Conservation (phyloP, 345 rosid species). For the thale cress (Arabidopsis thaliana) region TAIR10.1 NC_003070.9:603501-604000, state of each 20-base stretch:
- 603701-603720: background rate
- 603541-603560: background rate
- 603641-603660: constrained; percentile 42
- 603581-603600: constrained; percentile 27
- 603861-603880: constrained; percentile 26
- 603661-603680: constrained; percentile 47
- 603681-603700: constrained; percentile 24
- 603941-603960: constrained; percentile 34
- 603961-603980: constrained; percentile 26
- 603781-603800: constrained; percentile 35
- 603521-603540: background rate
- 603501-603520: constrained; percentile 1
- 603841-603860: constrained; percentile 23
- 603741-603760: constrained; percentile 32
- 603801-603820: constrained; percentile 40
- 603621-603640: constrained; percentile 46
- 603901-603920: constrained; percentile 35
- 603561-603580: constrained; percentile 12
- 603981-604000: background rate
- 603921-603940: constrained; percentile 33
- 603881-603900: constrained; percentile 30
- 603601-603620: constrained; percentile 45
- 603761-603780: constrained; percentile 35
- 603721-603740: background rate
- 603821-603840: constrained; percentile 28